Conservation (phyloP, 2,329 filamentous ascomycete species). For the Penicillium sp. region DNA sequence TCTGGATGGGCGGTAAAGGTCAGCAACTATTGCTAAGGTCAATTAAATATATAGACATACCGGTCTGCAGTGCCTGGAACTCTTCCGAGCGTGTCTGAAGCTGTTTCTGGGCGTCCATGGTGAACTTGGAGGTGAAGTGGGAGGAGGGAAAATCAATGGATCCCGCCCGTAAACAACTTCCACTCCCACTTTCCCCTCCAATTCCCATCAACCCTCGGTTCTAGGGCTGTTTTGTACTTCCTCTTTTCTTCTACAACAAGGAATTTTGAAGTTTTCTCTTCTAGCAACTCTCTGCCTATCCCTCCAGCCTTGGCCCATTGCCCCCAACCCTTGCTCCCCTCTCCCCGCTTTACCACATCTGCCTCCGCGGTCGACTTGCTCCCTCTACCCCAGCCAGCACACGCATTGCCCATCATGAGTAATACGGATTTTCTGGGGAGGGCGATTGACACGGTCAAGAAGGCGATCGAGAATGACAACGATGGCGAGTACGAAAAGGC, state of each 20-base stretch:
- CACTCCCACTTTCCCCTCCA: constrained; percentile 22
- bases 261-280: background rate
- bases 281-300: constrained; percentile 11
- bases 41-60: constrained; percentile 44
- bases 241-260: background rate
- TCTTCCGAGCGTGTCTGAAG: constrained; percentile 83
- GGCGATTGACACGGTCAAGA: constrained; percentile 94
- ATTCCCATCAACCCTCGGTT: constrained; percentile 10
- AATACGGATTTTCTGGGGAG: constrained; percentile 96
- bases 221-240: background rate
- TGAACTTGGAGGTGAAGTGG: constrained; percentile 23
- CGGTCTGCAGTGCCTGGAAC: constrained; percentile 81
- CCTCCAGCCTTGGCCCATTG: constrained; percentile 6
- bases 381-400: constrained; percentile 10
- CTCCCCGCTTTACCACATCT: constrained; percentile 19
- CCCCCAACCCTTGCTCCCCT: constrained; percentile 13
- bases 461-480: constrained; percentile 94
- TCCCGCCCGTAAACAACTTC: constrained; percentile 27
- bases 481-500: constrained; percentile 95
- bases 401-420: constrained; percentile 63
- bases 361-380: constrained; percentile 21
- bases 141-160: constrained; percentile 29
- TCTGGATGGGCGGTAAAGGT: constrained; percentile 54
- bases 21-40: constrained; percentile 1
- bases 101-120: constrained; percentile 64